Conservation (phyloP, 805 yeast species). For the Metschnikowia bowlesiae region DNA sequence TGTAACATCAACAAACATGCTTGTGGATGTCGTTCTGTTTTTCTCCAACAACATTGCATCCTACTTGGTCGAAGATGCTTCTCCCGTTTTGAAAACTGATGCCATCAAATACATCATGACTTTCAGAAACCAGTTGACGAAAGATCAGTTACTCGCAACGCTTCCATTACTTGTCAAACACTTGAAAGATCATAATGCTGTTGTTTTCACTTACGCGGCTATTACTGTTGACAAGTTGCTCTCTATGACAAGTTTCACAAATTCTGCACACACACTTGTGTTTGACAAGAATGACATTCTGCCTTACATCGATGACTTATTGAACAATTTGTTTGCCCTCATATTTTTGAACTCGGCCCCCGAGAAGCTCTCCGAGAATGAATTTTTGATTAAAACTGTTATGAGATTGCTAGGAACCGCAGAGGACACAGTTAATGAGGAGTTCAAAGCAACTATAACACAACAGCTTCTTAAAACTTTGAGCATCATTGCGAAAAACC, state of each 20-base stretch:
- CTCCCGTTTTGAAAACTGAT: constrained; percentile 83
- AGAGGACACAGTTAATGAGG: constrained; percentile 53
- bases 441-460: constrained; percentile 45
- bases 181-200: constrained; percentile 56
- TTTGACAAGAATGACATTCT: constrained; percentile 72
- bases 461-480: constrained; percentile 68
- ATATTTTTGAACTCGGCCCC: constrained; percentile 57
- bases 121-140: constrained; percentile 89
- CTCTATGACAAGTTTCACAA: constrained; percentile 58
- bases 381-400: constrained; percentile 81
- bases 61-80: constrained; percentile 62
- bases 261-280: constrained; percentile 52
- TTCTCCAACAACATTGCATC: constrained; percentile 78
- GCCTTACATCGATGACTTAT: constrained; percentile 53
- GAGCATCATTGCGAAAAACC: constrained; percentile 72
- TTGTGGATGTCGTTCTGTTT: constrained; percentile 83
- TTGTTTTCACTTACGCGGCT: constrained; percentile 90
- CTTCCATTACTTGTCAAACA: constrained; percentile 75
- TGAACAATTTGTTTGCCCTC: constrained; percentile 62
- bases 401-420: constrained; percentile 77
- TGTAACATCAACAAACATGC: constrained; percentile 76
- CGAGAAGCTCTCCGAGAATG: constrained; percentile 92
- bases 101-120: constrained; percentile 87
- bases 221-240: constrained; percentile 86
- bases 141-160: constrained; percentile 72